A percentile compares a stretch with the other conserved stretches of the same genome.
Conservation (phyloP, 129 eudicot genomes). For the Helianthus tuberosus region DNA sequence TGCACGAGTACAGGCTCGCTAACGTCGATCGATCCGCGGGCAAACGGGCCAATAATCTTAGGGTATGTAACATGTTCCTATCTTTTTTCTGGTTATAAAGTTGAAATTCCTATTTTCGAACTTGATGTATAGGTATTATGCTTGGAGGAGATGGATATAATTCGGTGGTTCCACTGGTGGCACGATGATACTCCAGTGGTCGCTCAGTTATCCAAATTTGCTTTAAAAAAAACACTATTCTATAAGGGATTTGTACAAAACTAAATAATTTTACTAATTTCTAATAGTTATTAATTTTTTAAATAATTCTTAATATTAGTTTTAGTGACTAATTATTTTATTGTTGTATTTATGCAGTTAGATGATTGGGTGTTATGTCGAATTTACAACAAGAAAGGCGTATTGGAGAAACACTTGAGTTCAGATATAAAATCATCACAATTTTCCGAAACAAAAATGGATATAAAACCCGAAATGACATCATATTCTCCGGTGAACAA, state of each 20-base stretch:
- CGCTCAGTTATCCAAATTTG: no score
- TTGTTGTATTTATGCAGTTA: conserved; percentile 39
- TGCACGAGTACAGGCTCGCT: conserved; percentile 77
- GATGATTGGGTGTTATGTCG: conserved; percentile 79
- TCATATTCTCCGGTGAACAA: conserved; percentile 13
- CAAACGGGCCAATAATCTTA: conserved; percentile 48
- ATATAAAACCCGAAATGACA: conserved; percentile 44
- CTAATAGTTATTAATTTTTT: neutral
- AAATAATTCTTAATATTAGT: neutral
- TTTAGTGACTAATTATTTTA: conserved; percentile 3
- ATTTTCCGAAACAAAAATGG: conserved; percentile 45
- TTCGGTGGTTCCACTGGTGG: no score
- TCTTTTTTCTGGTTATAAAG: neutral
- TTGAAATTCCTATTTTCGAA: neutral
- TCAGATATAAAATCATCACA: conserved; percentile 35
- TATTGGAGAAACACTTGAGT: conserved; percentile 46
- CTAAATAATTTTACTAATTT: no score
- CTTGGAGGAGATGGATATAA: no score
- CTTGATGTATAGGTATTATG: no score
- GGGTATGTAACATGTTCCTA: conserved; percentile 44
- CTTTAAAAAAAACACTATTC: no score
- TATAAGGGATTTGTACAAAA: no score
- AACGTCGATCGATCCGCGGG: conserved; percentile 68
- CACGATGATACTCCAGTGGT: no score
- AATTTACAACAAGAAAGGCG: conserved; percentile 71